Evolutionary conservation across 2,329 filamentous ascomycete genomes (phyloP), one percentile per base, ranked within the genome.

Genomic region (Aspergillus jensenii): DNA sequence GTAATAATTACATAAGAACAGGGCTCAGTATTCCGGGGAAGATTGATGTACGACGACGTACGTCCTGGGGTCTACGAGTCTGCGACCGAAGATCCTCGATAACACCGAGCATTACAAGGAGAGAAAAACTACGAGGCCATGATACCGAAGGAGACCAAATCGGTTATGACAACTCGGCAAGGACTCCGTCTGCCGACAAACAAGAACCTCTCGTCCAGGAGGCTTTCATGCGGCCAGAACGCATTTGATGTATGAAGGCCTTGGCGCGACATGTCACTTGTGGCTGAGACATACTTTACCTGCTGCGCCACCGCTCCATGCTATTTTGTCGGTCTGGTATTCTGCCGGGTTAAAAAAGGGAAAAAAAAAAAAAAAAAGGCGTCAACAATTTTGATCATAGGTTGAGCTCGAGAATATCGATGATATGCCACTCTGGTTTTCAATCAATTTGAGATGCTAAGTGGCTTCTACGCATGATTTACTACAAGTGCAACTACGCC

Each of bases 231-330:
- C 39, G 40, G 12, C 25, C 31, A 21, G 50, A 49, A 37, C 37
- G 51, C 39, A 55, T 21, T 31, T 47, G 45, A 53, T 49, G 51
- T 31, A 52, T 52, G 49, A 43, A 27, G 31, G 44, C 37, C 54
- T 58, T 57, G 55, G 50, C 58, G 52, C 25, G 31, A 50, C 43
- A 56, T 61, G 50, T 56, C 59, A 59, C 21, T 43, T 55, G 59
- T 62, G 59, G 59, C 59, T 59, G 25, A 46, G n/a, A 33, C 45
- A 44, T 40, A 15, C 37, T 49, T 47, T 14, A 35, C 27, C 9
- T 31, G n/a, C 51, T 61, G 59, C 59, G 61, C 61, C 61, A 63
- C 59, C 54, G 23, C 21, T 53, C 17, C 39, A 31, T 27, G 43
- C 17, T 12, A 27, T 8, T 14, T 37, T 37, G 35, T 37, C 15